A percentile compares a stretch with the other conserved stretches of the same genome.
phyloP scores from a whole-genome alignment of 768 basidiomycete genomes.

The Naganishia randhawae region DNA sequence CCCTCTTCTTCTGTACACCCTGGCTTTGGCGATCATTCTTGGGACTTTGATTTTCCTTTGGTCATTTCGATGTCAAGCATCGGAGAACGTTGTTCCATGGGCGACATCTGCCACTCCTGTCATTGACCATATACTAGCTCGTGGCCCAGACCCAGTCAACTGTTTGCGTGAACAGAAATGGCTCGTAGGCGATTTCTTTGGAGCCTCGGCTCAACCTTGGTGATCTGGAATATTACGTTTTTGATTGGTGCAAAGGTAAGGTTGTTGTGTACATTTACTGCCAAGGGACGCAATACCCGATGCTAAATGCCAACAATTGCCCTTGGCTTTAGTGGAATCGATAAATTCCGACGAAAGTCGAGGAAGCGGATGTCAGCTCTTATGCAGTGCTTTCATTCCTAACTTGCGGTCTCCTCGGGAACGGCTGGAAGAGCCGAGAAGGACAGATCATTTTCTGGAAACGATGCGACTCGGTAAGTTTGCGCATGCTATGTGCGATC shows the following conservation, averaged over 20 bases:
- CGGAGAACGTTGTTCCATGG: slow-evolving; percentile 1
- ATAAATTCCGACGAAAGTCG: background rate
- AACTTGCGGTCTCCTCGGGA: background rate
- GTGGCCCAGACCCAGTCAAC: background rate
- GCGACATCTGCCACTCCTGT: background rate
- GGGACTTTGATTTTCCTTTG: too few relatives aligned
- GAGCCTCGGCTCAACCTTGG: background rate
- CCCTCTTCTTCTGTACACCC: too few relatives aligned
- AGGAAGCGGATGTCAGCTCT: background rate
- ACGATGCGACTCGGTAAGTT: background rate
- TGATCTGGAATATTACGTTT: background rate
- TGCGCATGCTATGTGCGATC: background rate
- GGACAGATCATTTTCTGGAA: background rate
- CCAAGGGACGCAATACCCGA: too few relatives aligned
- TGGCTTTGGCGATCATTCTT: too few relatives aligned
- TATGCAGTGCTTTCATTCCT: background rate
- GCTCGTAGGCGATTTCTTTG: background rate
- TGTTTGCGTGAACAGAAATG: background rate
- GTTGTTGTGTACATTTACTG: too few relatives aligned
- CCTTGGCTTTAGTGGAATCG: slow-evolving; percentile 3
- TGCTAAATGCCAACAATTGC: too few relatives aligned
- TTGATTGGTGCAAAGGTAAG: background rate
- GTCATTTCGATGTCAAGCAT: too few relatives aligned
- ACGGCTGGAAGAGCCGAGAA: background rate
- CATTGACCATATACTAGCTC: background rate